Evolutionary conservation across 2,329 filamentous ascomycete genomes (phyloP).

Genomic region (Fusarium albosuccineum): DNA sequence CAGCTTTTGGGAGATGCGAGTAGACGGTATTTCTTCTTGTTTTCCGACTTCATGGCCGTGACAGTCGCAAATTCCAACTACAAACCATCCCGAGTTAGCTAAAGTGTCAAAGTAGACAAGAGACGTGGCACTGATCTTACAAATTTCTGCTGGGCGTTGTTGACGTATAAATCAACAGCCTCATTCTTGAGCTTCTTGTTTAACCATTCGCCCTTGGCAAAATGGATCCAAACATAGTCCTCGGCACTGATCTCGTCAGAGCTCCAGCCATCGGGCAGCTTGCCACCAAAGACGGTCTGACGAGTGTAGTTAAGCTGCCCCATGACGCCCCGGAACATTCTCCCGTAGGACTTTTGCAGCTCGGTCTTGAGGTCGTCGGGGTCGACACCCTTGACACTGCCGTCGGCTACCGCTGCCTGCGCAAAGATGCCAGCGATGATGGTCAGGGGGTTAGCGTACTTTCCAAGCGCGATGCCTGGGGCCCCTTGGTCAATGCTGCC

Average conservation of each 20-base stretch:
- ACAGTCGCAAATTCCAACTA: slow-evolving; percentile 2
- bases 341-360: slow-evolving; percentile 20
- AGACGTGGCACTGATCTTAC: not conserved
- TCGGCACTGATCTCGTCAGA: not conserved
- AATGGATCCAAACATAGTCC: slow-evolving; percentile 2
- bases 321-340: slow-evolving; percentile 15
- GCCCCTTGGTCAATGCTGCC: not conserved
- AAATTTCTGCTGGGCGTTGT: not conserved
- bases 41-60: not conserved
- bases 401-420: not conserved
- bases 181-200: slow-evolving; percentile 1
- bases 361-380: slow-evolving; percentile 14
- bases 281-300: not conserved
- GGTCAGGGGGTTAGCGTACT: slow-evolving; percentile 6
- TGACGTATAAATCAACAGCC: not conserved
- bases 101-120: not conserved
- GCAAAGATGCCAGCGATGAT: slow-evolving; percentile 16
- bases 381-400: not conserved
- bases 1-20: not conserved
- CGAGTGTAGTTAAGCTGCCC: slow-evolving; percentile 4
- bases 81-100: not conserved
- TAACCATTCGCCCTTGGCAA: slow-evolving; percentile 18
- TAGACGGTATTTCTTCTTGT: not conserved
- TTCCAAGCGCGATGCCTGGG: not conserved
- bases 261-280: slow-evolving; percentile 2